These are phyloP conservation scores for Dryas drummondii DNA, from an alignment of 306 rosid genomes.

Conservation along the genomic window DNA sequence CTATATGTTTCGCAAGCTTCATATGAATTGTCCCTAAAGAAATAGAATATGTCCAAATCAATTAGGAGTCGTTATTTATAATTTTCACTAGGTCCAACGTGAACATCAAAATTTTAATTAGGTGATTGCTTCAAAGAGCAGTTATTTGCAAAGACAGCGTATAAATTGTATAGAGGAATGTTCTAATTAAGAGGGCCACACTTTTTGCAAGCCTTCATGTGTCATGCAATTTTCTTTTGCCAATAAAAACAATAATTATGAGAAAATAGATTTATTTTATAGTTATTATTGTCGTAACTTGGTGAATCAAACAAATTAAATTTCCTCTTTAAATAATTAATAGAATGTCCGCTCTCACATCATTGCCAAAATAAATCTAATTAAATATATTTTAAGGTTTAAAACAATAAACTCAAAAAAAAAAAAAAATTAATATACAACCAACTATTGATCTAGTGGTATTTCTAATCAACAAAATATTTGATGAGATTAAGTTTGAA, in stretches of 20 bases:
- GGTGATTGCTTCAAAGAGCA: constrained; percentile 20
- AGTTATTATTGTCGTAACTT: no score
- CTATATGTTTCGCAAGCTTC: background rate
- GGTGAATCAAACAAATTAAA: no score
- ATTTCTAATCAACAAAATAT: no score
- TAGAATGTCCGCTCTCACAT: no score
- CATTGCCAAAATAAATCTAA: no score
- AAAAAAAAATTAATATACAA: no score
- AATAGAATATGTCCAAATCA: constrained; percentile 25
- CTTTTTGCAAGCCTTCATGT: background rate
- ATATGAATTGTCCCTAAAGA: constrained; percentile 27
- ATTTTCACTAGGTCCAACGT: constrained; percentile 25
- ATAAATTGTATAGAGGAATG: background rate
- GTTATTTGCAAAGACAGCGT: background rate
- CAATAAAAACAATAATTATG: background rate
- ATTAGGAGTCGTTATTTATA: constrained; percentile 10
- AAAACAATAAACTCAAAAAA: no score
- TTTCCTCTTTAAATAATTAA: no score
- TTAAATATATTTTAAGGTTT: no score
- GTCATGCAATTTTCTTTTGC: background rate
- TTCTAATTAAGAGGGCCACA: background rate
- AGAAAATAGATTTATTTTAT: background rate
- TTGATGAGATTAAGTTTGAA: no score
- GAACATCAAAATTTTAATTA: constrained; percentile 6
- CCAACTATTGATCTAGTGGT: no score